phyloP scores from a whole-genome alignment of 176 grass and related monocot genomes.

The Aegilops bicornis region DNA sequence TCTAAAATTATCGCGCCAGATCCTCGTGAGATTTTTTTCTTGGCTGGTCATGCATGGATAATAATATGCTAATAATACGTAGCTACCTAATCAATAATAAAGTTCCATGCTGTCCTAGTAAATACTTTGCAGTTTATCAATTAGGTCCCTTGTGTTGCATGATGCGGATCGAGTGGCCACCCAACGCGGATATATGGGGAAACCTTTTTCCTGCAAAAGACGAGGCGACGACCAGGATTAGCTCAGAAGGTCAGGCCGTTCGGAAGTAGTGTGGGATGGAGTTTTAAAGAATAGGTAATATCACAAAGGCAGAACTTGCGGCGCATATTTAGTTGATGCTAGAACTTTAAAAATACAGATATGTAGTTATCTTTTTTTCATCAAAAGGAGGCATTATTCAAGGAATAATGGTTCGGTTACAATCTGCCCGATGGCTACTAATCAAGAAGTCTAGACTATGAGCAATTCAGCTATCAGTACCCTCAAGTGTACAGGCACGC shows the following conservation, averaged over 20 bases:
- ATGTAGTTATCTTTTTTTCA: no score
- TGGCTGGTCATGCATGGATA: neutral
- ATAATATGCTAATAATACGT: neutral
- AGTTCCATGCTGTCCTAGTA: neutral
- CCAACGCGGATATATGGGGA: neutral
- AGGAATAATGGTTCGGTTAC: no score
- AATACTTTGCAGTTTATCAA: neutral
- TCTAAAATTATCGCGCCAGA: neutral
- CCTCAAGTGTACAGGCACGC: no score
- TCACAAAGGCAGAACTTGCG: no score
- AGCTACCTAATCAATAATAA: neutral
- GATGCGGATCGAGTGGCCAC: conserved; percentile 3
- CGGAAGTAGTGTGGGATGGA: neutral
- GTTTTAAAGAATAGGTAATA: neutral
- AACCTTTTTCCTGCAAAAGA: conserved; percentile 8
- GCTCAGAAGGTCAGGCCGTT: neutral
- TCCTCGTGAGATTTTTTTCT: neutral
- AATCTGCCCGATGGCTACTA: no score
- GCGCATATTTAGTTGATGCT: no score
- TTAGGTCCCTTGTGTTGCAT: conserved; percentile 18
- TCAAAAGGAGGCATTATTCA: no score
- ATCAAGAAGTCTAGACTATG: no score
- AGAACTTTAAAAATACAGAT: no score
- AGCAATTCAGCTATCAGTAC: no score
- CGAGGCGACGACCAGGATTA: neutral